Conservation (phyloP, 2,329 filamentous ascomycete species). For the Stagonosporopsis vannaccii region DNA sequence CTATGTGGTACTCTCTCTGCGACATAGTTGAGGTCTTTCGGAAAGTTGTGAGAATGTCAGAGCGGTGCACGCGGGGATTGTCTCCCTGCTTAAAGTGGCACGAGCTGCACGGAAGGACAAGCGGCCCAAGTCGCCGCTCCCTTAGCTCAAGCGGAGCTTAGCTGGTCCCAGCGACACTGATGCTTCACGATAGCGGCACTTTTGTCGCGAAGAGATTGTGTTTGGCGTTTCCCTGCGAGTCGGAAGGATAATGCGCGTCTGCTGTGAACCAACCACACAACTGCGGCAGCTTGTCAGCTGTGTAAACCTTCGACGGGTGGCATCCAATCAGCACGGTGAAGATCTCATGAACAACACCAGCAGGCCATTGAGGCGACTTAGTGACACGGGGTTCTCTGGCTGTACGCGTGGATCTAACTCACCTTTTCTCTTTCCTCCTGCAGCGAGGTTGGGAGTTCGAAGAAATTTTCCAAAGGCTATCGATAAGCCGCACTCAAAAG, state of each 20-base stretch:
- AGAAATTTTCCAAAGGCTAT: conserved; percentile 31
- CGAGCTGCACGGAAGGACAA: conserved; percentile 42
- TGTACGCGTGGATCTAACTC: conserved; percentile 24
- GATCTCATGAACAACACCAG: conserved; percentile 16
- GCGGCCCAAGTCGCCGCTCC: conserved; percentile 36
- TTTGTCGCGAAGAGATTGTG: conserved; percentile 27
- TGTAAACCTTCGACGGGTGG: conserved; percentile 25
- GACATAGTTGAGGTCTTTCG: conserved; percentile 40
- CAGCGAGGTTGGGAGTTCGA: conserved; percentile 31
- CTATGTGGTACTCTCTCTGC: conserved; percentile 54
- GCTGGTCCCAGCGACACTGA: conserved; percentile 25
- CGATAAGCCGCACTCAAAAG: conserved; percentile 28
- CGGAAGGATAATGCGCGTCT: conserved; percentile 30
- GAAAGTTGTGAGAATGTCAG: conserved; percentile 20
- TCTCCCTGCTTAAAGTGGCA: conserved; percentile 32
- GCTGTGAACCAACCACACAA: conserved; percentile 37
- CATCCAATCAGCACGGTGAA: conserved; percentile 31
- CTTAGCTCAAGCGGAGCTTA: conserved; percentile 33
- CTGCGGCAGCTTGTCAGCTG: conserved; percentile 39
- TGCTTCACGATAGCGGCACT: conserved; percentile 26
- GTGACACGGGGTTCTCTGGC: conserved; percentile 9
- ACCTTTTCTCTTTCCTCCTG: conserved; percentile 30
- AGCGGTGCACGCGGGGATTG: conserved; percentile 20
- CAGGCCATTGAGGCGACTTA: conserved; percentile 28
- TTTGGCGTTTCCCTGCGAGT: conserved; percentile 26